These are phyloP conservation scores for Syncephalastrum racemosum DNA, from an alignment of 371 early-diverging fungal genomes.

Conservation along the genomic window DNA sequence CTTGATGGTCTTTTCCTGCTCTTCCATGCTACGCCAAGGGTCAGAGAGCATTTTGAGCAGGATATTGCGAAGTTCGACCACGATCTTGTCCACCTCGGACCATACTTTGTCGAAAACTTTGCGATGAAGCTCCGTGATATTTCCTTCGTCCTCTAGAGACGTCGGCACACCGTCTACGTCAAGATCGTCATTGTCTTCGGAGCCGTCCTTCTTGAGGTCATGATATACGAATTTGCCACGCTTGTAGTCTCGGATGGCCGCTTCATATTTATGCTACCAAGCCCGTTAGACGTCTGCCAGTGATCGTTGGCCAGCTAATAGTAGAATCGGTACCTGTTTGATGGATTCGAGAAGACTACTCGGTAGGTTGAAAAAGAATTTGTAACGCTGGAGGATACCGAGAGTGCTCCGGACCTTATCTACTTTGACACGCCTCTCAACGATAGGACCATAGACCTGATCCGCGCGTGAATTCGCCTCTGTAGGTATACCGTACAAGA, in stretches of 20 bases:
- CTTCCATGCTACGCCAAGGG: slow-evolving; percentile 80
- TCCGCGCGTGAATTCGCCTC: slow-evolving; percentile 72
- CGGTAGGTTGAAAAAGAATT: slow-evolving; percentile 94
- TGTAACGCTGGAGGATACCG: slow-evolving; percentile 87
- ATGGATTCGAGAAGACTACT: slow-evolving; percentile 80
- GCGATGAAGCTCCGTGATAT: slow-evolving; percentile 62
- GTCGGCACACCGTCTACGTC: slow-evolving; percentile 17
- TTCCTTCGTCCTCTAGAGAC: slow-evolving; percentile 23
- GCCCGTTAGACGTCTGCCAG: background rate
- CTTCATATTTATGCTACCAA: slow-evolving; percentile 78
- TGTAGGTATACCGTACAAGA: slow-evolving; percentile 16
- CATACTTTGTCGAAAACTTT: slow-evolving; percentile 94
- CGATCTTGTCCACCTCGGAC: slow-evolving; percentile 86
- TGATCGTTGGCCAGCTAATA: background rate
- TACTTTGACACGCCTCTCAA: slow-evolving; percentile 81
- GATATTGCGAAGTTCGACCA: slow-evolving; percentile 67
- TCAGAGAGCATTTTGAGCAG: slow-evolving; percentile 78
- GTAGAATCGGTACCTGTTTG: slow-evolving; percentile 52
- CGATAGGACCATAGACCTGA: slow-evolving; percentile 84
- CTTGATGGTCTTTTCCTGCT: slow-evolving; percentile 88
- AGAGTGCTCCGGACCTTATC: slow-evolving; percentile 91
- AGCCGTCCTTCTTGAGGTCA: slow-evolving; percentile 33
- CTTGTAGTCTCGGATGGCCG: slow-evolving; percentile 93
- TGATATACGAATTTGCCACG: slow-evolving; percentile 80
- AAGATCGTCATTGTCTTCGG: slow-evolving; percentile 23